These are phyloP conservation scores for Trichoderma guizhouense DNA, from an alignment of 2,329 filamentous ascomycete genomes.

Conservation along the genomic window DNA sequence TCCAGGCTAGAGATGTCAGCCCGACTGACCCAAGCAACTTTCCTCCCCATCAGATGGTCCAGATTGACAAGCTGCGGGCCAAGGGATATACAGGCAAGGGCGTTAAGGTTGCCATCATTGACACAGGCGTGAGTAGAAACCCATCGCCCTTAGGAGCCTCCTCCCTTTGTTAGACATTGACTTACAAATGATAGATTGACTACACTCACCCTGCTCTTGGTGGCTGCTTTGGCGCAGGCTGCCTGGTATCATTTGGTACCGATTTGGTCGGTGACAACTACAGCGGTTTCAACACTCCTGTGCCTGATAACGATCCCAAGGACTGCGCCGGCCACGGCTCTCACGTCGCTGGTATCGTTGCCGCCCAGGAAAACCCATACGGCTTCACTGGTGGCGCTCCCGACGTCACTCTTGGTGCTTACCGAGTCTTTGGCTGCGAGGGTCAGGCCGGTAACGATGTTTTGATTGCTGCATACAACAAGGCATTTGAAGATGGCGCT, in stretches of 20 bases:
- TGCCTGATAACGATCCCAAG: constrained; percentile 39
- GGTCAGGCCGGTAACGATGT: constrained; percentile 35
- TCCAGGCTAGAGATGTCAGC: background rate
- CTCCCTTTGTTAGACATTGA: background rate
- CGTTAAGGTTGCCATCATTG: constrained; percentile 52
- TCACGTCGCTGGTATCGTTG: constrained; percentile 45
- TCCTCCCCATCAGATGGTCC: constrained; percentile 51
- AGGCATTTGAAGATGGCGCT: constrained; percentile 39
- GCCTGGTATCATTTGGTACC: constrained; percentile 41
- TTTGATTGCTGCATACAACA: constrained; percentile 37
- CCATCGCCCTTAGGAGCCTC: background rate
- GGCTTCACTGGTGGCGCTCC: constrained; percentile 40
- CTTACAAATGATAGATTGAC: constrained; percentile 30
- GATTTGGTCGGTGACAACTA: constrained; percentile 42
- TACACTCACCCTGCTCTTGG: constrained; percentile 46
- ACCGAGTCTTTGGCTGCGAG: constrained; percentile 36
- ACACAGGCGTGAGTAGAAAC: constrained; percentile 45
- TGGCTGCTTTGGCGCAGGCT: constrained; percentile 45
- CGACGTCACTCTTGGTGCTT: constrained; percentile 37
- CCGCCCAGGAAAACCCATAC: constrained; percentile 35
- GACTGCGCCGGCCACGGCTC: constrained; percentile 43
- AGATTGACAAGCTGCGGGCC: constrained; percentile 52
- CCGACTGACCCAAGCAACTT: background rate
- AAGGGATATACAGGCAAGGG: constrained; percentile 49
- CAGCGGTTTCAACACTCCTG: constrained; percentile 28